These are phyloP conservation scores for Monosporascus sp. DNA, from an alignment of 2,329 filamentous ascomycete genomes.

Conservation along the genomic window DNA sequence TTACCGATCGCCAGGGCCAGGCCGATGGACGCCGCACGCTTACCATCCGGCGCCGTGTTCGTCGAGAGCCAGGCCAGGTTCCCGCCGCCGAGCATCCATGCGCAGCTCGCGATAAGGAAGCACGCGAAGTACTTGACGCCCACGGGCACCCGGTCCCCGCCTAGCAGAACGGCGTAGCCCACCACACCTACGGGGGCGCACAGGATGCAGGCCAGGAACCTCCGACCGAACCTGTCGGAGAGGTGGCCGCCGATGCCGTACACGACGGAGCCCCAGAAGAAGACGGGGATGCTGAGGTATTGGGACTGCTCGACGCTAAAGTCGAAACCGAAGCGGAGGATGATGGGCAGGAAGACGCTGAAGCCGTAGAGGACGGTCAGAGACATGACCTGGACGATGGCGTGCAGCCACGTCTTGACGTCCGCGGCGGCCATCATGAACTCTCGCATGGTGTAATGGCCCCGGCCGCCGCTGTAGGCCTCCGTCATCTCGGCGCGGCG, in stretches of 20 bases:
- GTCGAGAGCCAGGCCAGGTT: conserved; percentile 16
- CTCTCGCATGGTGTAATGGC: conserved; percentile 13
- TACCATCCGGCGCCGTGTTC: conserved; percentile 14
- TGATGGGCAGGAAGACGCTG: conserved; percentile 16
- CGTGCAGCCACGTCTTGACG: conserved; percentile 15
- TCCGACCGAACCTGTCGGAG: conserved; percentile 9
- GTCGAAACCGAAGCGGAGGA: conserved; percentile 14
- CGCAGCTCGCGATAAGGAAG: conserved; percentile 14
- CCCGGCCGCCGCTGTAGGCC: conserved; percentile 13
- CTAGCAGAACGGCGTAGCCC: conserved; percentile 13
- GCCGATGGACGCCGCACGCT: conserved; percentile 13
- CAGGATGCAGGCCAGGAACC: conserved; percentile 12
- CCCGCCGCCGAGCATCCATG: conserved; percentile 14
- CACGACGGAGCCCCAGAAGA: conserved; percentile 14
- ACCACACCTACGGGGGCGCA: conserved; percentile 11
- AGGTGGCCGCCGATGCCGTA: conserved; percentile 11
- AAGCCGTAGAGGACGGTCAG: conserved; percentile 15
- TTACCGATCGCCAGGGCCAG: conserved; percentile 12
- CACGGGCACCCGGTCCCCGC: conserved; percentile 8
- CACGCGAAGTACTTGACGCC: conserved; percentile 16
- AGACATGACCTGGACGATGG: conserved; percentile 14
- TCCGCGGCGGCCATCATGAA: conserved; percentile 14
- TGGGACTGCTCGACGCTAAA: conserved; percentile 16
- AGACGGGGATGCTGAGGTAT: conserved; percentile 16
- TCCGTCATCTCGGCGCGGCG: conserved; percentile 15